A percentile compares a stretch with the other conserved stretches of the same genome.
phyloP scores from a whole-genome alignment of 2,329 filamentous ascomycete species.

The Beauveria varroae region DNA sequence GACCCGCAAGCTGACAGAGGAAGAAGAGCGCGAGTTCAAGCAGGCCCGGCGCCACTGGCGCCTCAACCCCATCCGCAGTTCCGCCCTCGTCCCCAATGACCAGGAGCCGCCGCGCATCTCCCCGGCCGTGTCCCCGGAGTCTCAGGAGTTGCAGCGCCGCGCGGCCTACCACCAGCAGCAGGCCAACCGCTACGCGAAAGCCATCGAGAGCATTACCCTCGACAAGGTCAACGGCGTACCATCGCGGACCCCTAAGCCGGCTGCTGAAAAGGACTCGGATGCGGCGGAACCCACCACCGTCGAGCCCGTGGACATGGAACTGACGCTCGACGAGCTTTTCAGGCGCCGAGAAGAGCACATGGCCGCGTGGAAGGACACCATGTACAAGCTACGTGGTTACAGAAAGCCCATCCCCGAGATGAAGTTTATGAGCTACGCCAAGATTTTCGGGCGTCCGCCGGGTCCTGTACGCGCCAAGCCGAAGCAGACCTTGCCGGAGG shows the following conservation, averaged over 20 bases:
- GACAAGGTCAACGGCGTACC: constrained; percentile 13
- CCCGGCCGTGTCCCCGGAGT: constrained; percentile 16
- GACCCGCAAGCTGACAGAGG: constrained; percentile 23
- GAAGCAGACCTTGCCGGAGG: constrained; percentile 3
- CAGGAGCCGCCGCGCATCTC: constrained; percentile 13
- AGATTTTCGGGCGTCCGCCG: constrained; percentile 20
- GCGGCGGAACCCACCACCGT: background rate
- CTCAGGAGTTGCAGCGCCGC: constrained; percentile 20
- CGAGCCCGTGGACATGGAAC: background rate
- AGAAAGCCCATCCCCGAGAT: constrained; percentile 18
- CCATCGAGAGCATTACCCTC: constrained; percentile 17
- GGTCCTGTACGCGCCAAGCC: background rate
- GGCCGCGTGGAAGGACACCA: constrained; percentile 18
- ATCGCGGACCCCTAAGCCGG: background rate
- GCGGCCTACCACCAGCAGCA: constrained; percentile 25
- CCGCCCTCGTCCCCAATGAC: constrained; percentile 15
- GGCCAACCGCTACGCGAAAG: constrained; percentile 20
- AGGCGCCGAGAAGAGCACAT: constrained; percentile 20
- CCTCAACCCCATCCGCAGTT: constrained; percentile 22
- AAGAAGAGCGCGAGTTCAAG: constrained; percentile 28
- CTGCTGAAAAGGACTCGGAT: background rate
- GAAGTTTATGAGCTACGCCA: constrained; percentile 21
- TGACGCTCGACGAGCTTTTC: constrained; percentile 16
- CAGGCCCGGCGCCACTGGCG: constrained; percentile 25
- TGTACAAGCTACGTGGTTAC: constrained; percentile 23